Conservation (phyloP, 225 moss, liverwort and hornwort genomes). For the Takakia lepidozioides region DNA sequence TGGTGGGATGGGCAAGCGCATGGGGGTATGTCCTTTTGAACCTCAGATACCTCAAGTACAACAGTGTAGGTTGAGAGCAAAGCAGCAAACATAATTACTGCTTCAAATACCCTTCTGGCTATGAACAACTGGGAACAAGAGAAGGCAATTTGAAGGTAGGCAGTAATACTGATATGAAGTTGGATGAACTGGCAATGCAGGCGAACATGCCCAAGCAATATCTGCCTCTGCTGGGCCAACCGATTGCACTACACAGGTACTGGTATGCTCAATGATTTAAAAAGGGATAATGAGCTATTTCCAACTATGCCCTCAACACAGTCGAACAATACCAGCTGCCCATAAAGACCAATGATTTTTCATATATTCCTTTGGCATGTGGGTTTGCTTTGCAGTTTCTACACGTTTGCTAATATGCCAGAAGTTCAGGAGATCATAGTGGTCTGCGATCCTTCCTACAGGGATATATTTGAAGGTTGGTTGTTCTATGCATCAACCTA, state of each 20-base stretch:
- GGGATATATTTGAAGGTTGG: conserved; percentile 75
- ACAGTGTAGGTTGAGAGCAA: too few species aligned
- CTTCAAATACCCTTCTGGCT: neutral
- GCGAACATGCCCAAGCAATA: conserved; percentile 94
- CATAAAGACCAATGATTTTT: too few species aligned
- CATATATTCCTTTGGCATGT: too few species aligned
- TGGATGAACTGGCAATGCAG: conserved; percentile 44
- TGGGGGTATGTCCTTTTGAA: conserved; percentile 53
- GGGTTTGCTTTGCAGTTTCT: conserved; percentile 47
- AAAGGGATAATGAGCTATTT: too few species aligned
- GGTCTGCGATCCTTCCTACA: conserved; percentile 88
- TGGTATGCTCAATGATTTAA: too few species aligned
- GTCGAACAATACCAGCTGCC: too few species aligned
- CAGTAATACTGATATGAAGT: neutral
- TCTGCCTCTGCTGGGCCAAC: conserved; percentile 72
- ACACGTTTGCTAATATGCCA: conserved; percentile 67
- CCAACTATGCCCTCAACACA: too few species aligned
- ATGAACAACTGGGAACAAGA: neutral
- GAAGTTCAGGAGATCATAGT: conserved; percentile 84
- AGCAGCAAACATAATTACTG: too few species aligned
- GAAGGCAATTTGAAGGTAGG: neutral
- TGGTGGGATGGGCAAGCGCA: conserved; percentile 86
- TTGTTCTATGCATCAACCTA: conserved; percentile 2
- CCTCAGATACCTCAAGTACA: too few species aligned
- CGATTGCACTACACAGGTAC: conserved; percentile 81